These are phyloP conservation scores for Fusarium incarnatum DNA, from an alignment of 2,329 filamentous ascomycete species.

Conservation along the genomic window DNA sequence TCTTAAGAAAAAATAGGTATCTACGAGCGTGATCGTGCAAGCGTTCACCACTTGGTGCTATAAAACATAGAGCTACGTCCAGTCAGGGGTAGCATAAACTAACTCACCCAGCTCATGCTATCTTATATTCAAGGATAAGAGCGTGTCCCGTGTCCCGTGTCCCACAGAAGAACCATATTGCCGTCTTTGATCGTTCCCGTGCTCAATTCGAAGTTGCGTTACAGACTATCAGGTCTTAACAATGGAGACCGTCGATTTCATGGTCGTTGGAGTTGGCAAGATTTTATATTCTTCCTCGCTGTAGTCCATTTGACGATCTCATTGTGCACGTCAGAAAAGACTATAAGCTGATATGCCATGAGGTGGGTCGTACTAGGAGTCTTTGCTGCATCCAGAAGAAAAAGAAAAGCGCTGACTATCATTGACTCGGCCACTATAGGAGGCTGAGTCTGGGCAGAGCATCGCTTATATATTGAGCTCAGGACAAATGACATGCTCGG, in stretches of 20 bases:
- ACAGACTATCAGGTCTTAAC: neutral
- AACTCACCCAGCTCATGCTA: neutral
- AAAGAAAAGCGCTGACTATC: slow-evolving; percentile 65
- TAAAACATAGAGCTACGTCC: neutral
- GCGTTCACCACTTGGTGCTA: neutral
- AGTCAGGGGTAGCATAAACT: neutral
- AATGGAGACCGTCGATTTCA: slow-evolving; percentile 60
- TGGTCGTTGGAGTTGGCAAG: slow-evolving; percentile 67
- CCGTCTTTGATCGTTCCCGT: neutral
- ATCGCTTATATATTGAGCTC: slow-evolving; percentile 75
- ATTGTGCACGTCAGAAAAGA: neutral
- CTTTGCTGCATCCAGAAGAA: slow-evolving; percentile 59
- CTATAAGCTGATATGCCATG: slow-evolving; percentile 19
- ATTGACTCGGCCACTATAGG: slow-evolving; percentile 68
- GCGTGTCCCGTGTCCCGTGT: neutral
- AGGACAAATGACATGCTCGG: slow-evolving; percentile 81
- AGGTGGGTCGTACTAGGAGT: slow-evolving; percentile 66
- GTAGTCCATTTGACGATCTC: neutral
- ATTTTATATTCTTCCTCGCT: slow-evolving; percentile 13
- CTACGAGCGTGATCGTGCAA: no score
- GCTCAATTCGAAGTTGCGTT: neutral
- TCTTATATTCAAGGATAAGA: neutral
- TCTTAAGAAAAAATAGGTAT: no score
- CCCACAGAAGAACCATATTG: neutral
- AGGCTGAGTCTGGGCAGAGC: slow-evolving; percentile 77